Percentiles rank a stretch among this genome's conserved stretches.
These are phyloP conservation scores for Diaporthe eres DNA, from an alignment of 2,329 filamentous ascomycete genomes.

Conservation along the genomic window DNA sequence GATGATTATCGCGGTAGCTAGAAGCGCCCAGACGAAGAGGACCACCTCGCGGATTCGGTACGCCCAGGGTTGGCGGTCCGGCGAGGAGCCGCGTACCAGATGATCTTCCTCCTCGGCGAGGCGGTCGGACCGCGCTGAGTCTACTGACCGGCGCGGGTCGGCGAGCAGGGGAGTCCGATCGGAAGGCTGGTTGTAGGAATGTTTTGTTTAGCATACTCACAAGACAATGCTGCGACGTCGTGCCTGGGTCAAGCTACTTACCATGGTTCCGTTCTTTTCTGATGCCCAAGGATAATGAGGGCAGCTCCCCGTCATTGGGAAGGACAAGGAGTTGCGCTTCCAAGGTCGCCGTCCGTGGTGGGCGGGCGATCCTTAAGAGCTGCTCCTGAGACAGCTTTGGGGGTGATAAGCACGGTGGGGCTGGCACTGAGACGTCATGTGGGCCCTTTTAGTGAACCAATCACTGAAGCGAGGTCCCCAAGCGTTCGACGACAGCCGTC, in stretches of 20 bases:
- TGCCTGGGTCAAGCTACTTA: not conserved
- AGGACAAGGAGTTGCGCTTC: not conserved
- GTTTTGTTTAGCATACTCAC: not conserved
- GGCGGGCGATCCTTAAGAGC: not conserved
- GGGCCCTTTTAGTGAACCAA: slow-evolving; percentile 29
- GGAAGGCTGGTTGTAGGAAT: slow-evolving; percentile 50
- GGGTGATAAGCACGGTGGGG: slow-evolving; percentile 20
- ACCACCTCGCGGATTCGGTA: slow-evolving; percentile 76
- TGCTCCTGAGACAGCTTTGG: slow-evolving; percentile 11
- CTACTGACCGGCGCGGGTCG: slow-evolving; percentile 48
- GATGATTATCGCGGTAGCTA: slow-evolving; percentile 84
- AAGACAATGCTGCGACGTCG: not conserved
- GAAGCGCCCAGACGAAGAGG: slow-evolving; percentile 85
- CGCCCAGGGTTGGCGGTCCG: slow-evolving; percentile 38
- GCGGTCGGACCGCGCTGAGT: slow-evolving; percentile 50
- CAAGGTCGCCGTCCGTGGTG: not conserved
- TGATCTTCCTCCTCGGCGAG: slow-evolving; percentile 51
- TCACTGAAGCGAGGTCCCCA: slow-evolving; percentile 45
- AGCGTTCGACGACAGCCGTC: not conserved
- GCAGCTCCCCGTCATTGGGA: slow-evolving; percentile 17
- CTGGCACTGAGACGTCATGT: slow-evolving; percentile 36
- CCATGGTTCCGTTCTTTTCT: slow-evolving; percentile 22
- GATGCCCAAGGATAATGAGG: not conserved
- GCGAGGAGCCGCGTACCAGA: slow-evolving; percentile 48
- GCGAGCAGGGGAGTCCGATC: slow-evolving; percentile 61